Evolutionary conservation across 345 rosid genomes (phyloP).

Genomic region (Cardiospermum halicacabum): DNA sequence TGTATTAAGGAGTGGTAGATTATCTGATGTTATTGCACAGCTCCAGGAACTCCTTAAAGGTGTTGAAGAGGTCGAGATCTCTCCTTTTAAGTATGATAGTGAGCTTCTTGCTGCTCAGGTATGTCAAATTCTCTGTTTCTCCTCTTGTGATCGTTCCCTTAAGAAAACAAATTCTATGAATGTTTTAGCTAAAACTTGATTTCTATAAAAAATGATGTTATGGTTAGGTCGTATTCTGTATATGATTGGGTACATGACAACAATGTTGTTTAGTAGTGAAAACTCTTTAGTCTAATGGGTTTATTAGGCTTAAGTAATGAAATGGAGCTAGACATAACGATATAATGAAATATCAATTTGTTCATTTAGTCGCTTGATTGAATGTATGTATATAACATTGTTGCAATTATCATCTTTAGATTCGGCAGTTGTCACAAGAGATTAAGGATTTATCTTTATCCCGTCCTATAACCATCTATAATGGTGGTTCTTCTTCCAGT

Average conservation of each 20-base stretch:
- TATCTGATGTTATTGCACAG: conserved; percentile 76
- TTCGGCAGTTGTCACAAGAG: conserved; percentile 81
- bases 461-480: conserved; percentile 69
- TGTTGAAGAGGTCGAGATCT: conserved; percentile 50
- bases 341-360: neutral
- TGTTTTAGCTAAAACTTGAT: too few relatives aligned
- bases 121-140: conserved; percentile 7
- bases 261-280: neutral
- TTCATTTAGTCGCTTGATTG: neutral
- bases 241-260: neutral
- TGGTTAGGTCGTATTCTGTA: neutral
- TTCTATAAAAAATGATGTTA: neutral
- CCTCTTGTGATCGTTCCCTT: neutral
- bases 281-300: neutral
- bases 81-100: conserved; percentile 54
- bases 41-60: conserved; percentile 78
- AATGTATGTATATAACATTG: conserved; percentile 5
- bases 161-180: too few relatives aligned
- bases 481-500: conserved; percentile 49
- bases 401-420: conserved; percentile 35
- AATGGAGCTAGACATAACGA: neutral
- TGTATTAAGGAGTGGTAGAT: conserved; percentile 58
- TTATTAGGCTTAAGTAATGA: neutral
- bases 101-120: conserved; percentile 81
- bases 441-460: conserved; percentile 71